Conservation (phyloP, 2,329 filamentous ascomycete genomes). For the Tolypocladium amazonense region DNA sequence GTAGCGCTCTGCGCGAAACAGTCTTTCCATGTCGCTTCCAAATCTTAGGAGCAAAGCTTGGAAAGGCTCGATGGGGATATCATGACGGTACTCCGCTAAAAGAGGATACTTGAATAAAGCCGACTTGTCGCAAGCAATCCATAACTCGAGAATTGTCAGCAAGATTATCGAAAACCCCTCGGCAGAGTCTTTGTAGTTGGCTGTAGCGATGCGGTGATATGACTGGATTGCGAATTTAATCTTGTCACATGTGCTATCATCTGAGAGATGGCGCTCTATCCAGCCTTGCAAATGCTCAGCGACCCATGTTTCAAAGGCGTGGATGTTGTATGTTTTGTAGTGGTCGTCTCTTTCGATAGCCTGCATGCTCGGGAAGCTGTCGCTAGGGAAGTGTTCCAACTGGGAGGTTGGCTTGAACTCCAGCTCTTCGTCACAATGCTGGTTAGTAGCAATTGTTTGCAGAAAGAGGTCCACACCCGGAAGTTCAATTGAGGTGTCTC, state of each 20-base stretch:
- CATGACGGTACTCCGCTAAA: constrained; percentile 34
- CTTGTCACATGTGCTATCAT: constrained; percentile 13
- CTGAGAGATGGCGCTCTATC: constrained; percentile 13
- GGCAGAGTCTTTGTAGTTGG: constrained; percentile 27
- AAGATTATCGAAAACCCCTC: constrained; percentile 40
- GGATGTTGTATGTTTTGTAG: constrained; percentile 12
- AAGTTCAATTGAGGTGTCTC: background rate
- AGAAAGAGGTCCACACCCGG: background rate
- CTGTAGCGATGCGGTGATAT: constrained; percentile 20
- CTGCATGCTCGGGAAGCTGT: background rate
- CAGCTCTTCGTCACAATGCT: background rate
- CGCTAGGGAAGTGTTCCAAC: background rate
- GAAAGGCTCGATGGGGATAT: constrained; percentile 26
- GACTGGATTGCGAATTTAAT: constrained; percentile 17
- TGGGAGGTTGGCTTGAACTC: background rate
- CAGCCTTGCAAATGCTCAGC: constrained; percentile 24
- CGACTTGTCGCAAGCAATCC: constrained; percentile 43
- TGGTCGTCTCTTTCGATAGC: background rate
- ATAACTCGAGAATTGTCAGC: constrained; percentile 44
- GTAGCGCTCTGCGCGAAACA: constrained; percentile 34
- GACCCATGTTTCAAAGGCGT: constrained; percentile 39
- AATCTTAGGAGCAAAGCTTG: constrained; percentile 33
- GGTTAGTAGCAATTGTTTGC: background rate
- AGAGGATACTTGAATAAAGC: constrained; percentile 26
- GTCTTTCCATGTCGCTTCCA: constrained; percentile 30